These are phyloP conservation scores for Dalechampia spathulata DNA, from an alignment of 441 rosid species.

Conservation along the genomic window DNA sequence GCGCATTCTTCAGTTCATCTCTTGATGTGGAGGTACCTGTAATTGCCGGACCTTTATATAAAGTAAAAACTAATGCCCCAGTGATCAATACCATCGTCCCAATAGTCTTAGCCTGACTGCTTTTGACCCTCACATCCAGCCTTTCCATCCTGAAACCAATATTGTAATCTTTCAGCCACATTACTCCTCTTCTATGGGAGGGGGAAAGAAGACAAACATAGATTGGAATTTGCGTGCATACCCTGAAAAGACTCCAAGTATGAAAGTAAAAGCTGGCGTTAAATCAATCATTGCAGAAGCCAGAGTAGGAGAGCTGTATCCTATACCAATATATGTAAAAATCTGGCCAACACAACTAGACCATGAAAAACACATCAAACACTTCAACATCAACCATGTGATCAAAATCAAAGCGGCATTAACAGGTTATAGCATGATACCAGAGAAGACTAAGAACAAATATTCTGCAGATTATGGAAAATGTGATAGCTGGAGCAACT, in stretches of 20 bases:
- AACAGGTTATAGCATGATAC: conserved; percentile 3
- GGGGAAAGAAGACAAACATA: no score
- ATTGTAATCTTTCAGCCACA: not conserved
- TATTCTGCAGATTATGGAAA: conserved; percentile 16
- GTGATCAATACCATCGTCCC: conserved; percentile 32
- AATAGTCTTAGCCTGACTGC: conserved; percentile 28
- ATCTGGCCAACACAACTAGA: no score
- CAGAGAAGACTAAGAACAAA: conserved; percentile 26
- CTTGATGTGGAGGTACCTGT: not conserved
- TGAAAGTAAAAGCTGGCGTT: conserved; percentile 14
- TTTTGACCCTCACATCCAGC: conserved; percentile 25
- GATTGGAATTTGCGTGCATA: not conserved
- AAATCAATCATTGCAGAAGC: no score
- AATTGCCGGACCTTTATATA: conserved; percentile 28
- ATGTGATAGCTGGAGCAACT: conserved; percentile 18
- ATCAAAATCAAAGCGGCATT: not conserved
- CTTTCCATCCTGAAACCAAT: conserved; percentile 27
- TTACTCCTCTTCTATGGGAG: not conserved
- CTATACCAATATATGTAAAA: no score
- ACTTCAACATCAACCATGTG: not conserved
- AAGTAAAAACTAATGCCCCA: conserved; percentile 29
- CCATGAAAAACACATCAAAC: not conserved
- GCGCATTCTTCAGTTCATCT: not conserved
- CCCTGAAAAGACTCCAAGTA: conserved; percentile 43
- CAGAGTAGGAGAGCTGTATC: no score